Conservation (phyloP, 2,329 filamentous ascomycete species). For the Colletotrichum tanaceti region DNA sequence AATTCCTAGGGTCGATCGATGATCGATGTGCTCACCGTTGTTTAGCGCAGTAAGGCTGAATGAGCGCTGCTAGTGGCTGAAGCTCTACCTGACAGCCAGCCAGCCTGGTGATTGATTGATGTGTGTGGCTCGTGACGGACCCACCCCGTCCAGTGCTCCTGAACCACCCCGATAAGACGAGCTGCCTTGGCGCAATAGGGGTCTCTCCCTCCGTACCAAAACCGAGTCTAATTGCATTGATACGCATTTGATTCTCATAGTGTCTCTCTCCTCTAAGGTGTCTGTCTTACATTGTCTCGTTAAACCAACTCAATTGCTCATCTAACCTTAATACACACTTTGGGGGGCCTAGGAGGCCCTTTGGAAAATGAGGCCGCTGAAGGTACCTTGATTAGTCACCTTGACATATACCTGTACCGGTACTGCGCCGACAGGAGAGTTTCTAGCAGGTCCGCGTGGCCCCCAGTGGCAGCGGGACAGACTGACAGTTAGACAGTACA, state of each 20-base stretch:
- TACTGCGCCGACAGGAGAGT: background rate
- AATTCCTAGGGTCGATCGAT: conserved; percentile 3
- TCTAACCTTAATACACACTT: background rate
- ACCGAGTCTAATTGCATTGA: background rate
- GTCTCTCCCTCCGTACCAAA: background rate
- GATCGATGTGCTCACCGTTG: background rate
- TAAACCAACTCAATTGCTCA: background rate
- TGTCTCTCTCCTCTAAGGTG: background rate
- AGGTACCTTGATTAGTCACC: background rate
- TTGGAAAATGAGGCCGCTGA: background rate
- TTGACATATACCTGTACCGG: too few species aligned
- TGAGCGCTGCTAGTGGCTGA: conserved; percentile 4
- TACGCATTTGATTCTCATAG: background rate
- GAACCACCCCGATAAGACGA: background rate
- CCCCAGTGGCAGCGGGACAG: background rate
- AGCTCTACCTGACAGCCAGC: background rate
- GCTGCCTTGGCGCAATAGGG: background rate
- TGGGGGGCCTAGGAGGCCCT: too few species aligned
- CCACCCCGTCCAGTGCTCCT: background rate
- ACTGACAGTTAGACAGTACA: too few species aligned
- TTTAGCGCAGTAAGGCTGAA: conserved; percentile 14
- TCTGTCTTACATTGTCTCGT: background rate
- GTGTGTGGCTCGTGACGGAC: conserved; percentile 33
- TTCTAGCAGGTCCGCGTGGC: background rate
- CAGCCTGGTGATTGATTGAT: conserved; percentile 14